A percentile compares a stretch with the other conserved stretches of the same genome.
Evolutionary conservation across 2,329 filamentous ascomycete genomes (phyloP).

Genomic region (Biscogniauxia sp.): DNA sequence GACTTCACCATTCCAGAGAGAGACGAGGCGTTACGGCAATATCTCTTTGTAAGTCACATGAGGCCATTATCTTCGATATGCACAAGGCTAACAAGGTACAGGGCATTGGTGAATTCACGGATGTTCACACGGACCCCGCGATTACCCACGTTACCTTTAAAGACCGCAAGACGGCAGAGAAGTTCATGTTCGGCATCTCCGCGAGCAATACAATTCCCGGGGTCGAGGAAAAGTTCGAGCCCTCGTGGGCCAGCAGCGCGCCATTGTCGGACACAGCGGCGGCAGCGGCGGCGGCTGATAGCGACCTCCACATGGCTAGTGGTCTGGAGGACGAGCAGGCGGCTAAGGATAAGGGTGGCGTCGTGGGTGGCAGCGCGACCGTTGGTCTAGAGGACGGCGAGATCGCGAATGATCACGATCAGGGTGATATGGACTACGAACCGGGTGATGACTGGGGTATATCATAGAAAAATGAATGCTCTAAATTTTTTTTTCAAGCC

Average conservation of each 20-base stretch:
- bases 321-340: slow-evolving; percentile 24
- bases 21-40: slow-evolving; percentile 69
- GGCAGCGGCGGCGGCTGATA: slow-evolving; percentile 8
- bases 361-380: slow-evolving; percentile 14
- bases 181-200: slow-evolving; percentile 57
- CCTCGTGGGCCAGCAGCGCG: slow-evolving; percentile 56
- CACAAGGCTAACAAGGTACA: slow-evolving; percentile 34
- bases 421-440: slow-evolving; percentile 36
- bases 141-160: slow-evolving; percentile 60
- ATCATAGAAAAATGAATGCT: slow-evolving; percentile 9
- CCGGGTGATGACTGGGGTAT: slow-evolving; percentile 28
- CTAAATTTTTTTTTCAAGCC: too few species aligned
- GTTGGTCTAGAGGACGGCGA: slow-evolving; percentile 28
- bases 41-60: slow-evolving; percentile 59
- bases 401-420: slow-evolving; percentile 24
- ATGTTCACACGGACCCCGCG: slow-evolving; percentile 48
- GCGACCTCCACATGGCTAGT: slow-evolving; percentile 19
- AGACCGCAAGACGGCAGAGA: slow-evolving; percentile 69
- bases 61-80: slow-evolving; percentile 1
- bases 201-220: slow-evolving; percentile 56
- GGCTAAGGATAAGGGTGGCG: slow-evolving; percentile 18
- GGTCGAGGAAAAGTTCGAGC: slow-evolving; percentile 59
- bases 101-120: slow-evolving; percentile 62
- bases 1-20: slow-evolving; percentile 61
- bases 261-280: slow-evolving; percentile 19